Evolutionary conservation across 2,329 filamentous ascomycete species (phyloP).

Genomic region (Diaporthe aspalathi): DNA sequence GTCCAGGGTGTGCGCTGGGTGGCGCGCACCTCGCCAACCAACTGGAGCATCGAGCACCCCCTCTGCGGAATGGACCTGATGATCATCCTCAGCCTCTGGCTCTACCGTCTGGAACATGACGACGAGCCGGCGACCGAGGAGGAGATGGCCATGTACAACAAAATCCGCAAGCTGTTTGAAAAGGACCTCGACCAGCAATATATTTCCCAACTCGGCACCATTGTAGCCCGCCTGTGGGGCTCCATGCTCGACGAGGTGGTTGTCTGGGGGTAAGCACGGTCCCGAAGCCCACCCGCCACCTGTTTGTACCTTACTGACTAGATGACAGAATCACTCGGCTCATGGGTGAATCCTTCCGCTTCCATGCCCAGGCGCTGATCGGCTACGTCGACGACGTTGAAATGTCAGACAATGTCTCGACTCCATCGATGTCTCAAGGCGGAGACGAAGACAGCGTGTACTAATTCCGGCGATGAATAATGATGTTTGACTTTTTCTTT

Average conservation of each 20-base stretch:
- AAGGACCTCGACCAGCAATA: slow-evolving; percentile 88
- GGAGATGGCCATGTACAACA: slow-evolving; percentile 90
- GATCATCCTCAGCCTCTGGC: slow-evolving; percentile 97
- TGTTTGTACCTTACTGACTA: slow-evolving; percentile 55
- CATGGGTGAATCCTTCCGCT: slow-evolving; percentile 98
- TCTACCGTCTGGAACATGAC: slow-evolving; percentile 99
- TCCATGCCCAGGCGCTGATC: slow-evolving; percentile 92
- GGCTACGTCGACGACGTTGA: slow-evolving; percentile 91
- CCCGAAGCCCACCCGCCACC: neutral
- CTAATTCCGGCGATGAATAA: slow-evolving; percentile 58
- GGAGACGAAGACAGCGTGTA: slow-evolving; percentile 79
- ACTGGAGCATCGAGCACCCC: slow-evolving; percentile 99
- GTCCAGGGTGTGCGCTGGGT: slow-evolving; percentile 97
- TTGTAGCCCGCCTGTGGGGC: slow-evolving; percentile 94
- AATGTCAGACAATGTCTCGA: slow-evolving; percentile 75
- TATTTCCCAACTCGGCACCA: slow-evolving; percentile 89
- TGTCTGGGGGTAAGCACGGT: slow-evolving; percentile 92
- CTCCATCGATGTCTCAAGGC: slow-evolving; percentile 78
- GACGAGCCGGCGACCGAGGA: slow-evolving; percentile 89
- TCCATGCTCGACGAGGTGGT: slow-evolving; percentile 99
- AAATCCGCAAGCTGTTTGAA: slow-evolving; percentile 88
- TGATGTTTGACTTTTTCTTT: slow-evolving; percentile 61
- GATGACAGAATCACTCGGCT: slow-evolving; percentile 82
- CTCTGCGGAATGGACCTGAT: slow-evolving; percentile 97
- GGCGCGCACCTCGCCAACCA: slow-evolving; percentile 95